phyloP scores from a whole-genome alignment of 768 basidiomycete species.

The Sarcodon sp. region DNA sequence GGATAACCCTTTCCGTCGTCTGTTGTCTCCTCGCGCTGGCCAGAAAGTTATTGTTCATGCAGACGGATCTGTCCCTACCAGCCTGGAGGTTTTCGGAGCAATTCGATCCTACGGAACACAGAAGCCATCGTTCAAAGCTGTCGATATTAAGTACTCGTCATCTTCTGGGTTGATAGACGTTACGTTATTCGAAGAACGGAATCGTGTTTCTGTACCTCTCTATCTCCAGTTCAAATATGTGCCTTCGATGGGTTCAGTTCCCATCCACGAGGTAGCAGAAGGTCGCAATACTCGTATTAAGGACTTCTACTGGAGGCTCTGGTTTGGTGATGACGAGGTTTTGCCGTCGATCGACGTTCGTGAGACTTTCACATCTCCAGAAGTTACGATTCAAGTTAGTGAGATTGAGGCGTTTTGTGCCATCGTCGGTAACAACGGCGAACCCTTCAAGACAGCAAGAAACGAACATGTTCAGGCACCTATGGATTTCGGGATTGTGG shows the following conservation, averaged over 20 bases:
- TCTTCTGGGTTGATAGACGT: slow-evolving; percentile 48
- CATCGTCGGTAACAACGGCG: slow-evolving; percentile 88
- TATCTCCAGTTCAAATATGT: slow-evolving; percentile 74
- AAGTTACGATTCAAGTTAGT: slow-evolving; percentile 64
- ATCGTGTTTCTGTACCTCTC: slow-evolving; percentile 65
- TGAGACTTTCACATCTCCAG: slow-evolving; percentile 78
- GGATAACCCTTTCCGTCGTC: slow-evolving; percentile 78
- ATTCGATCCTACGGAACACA: slow-evolving; percentile 73
- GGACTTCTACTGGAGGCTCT: slow-evolving; percentile 96
- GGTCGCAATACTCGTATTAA: slow-evolving; percentile 88
- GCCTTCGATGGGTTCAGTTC: slow-evolving; percentile 79
- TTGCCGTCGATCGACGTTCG: slow-evolving; percentile 72
- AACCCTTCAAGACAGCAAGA: slow-evolving; percentile 74
- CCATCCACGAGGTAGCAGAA: slow-evolving; percentile 81
- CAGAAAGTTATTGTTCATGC: slow-evolving; percentile 62
- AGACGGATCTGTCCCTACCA: slow-evolving; percentile 32
- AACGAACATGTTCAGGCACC: slow-evolving; percentile 70
- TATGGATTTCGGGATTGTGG: slow-evolving; percentile 98
- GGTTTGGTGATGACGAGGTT: slow-evolving; percentile 81
- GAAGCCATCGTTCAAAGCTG: slow-evolving; percentile 66
- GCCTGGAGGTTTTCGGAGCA: slow-evolving; percentile 60
- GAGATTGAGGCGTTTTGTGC: slow-evolving; percentile 85
- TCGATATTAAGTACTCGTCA: slow-evolving; percentile 54
- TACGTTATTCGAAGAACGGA: slow-evolving; percentile 76
- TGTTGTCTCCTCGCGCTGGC: slow-evolving; percentile 69